Conservation (phyloP, 73 alveolate species). For the Tetrahymena borealis region DNA sequence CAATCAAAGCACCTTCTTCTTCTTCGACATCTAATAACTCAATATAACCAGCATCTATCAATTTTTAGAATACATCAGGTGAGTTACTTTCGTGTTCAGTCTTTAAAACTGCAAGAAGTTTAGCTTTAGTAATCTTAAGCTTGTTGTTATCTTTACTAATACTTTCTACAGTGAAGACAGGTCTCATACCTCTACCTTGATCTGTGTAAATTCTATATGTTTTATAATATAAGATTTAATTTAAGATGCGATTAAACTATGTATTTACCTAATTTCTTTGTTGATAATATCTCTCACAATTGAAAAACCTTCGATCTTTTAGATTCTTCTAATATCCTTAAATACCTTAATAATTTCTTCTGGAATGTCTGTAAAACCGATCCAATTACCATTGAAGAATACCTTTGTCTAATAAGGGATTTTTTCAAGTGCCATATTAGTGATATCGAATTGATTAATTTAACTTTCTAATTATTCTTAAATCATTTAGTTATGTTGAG, state of each 20-base stretch:
- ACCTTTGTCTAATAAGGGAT: constrained; percentile 75
- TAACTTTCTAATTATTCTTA: background rate
- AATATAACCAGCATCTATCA: constrained; percentile 68
- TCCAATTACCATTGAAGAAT: constrained; percentile 98
- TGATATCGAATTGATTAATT: constrained; percentile 13
- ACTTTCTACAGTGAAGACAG: constrained; percentile 73
- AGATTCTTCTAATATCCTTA: constrained; percentile 71
- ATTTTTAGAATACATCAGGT: constrained; percentile 74
- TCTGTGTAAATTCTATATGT: constrained; percentile 96
- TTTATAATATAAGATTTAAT: constrained; percentile 3
- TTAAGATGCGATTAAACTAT: background rate
- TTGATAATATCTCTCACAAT: constrained; percentile 91
- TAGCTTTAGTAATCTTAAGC: constrained; percentile 50
- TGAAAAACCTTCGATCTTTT: constrained; percentile 74
- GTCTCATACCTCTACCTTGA: constrained; percentile 96
- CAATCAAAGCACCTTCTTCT: constrained; percentile 99
- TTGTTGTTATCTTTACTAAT: constrained; percentile 44
- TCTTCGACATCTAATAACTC: constrained; percentile 99
- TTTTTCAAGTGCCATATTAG: constrained; percentile 32
- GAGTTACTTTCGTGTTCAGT: constrained; percentile 62
- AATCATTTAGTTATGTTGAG: constrained; percentile 2
- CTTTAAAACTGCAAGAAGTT: constrained; percentile 37
- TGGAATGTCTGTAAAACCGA: constrained; percentile 89
- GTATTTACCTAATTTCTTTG: background rate
- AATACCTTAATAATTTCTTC: constrained; percentile 67